phyloP scores from a whole-genome alignment of 306 rosid species.

The Quercus aquifolioides region DNA sequence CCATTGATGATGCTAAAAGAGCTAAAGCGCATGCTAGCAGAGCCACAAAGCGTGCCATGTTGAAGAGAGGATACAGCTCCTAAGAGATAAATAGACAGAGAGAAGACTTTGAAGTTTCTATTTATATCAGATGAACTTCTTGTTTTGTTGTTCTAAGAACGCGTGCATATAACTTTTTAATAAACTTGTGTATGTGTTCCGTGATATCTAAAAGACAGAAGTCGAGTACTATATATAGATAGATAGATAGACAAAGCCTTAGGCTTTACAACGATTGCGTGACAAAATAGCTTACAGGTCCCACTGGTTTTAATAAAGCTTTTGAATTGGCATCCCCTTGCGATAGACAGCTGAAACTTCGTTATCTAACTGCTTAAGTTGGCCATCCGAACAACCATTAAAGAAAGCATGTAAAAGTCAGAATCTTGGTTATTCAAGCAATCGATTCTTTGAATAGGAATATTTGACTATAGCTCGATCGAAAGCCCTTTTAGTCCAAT shows the following conservation, averaged over 20 bases:
- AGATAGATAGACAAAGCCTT: not conserved
- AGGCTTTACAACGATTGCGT: not conserved
- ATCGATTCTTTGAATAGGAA: too few relatives aligned
- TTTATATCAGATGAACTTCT: not conserved
- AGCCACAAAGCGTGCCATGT: constrained; percentile 30
- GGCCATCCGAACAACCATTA: not conserved
- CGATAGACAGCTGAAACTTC: not conserved
- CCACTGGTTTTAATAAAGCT: not conserved
- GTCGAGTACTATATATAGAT: not conserved
- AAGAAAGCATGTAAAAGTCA: not conserved
- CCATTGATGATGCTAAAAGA: constrained; percentile 35
- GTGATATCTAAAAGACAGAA: not conserved
- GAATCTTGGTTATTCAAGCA: too few relatives aligned
- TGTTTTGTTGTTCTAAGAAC: not conserved
- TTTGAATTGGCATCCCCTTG: not conserved
- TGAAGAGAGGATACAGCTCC: not conserved
- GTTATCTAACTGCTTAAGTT: not conserved
- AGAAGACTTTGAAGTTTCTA: not conserved
- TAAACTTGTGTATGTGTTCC: too few relatives aligned
- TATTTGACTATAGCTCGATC: too few relatives aligned
- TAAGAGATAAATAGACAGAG: not conserved
- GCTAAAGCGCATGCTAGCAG: constrained; percentile 25
- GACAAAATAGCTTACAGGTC: not conserved
- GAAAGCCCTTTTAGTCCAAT: too few relatives aligned
- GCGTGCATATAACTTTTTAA: not conserved